These are phyloP conservation scores for Linderina pennispora DNA, from an alignment of 192 early-diverging fungal genomes.

Conservation along the genomic window DNA sequence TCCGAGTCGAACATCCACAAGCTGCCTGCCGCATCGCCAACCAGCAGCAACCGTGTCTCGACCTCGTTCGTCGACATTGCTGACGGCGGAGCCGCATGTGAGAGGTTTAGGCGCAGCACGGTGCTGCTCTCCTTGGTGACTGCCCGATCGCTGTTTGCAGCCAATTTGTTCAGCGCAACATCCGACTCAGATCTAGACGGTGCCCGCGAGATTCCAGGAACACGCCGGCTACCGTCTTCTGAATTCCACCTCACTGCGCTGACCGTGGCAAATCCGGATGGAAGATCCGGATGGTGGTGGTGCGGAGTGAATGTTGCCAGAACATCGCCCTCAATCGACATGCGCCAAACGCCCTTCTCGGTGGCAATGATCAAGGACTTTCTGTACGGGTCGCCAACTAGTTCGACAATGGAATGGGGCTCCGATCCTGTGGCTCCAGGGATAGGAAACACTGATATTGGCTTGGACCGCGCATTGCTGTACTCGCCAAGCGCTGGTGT, in stretches of 20 bases:
- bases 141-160: not conserved
- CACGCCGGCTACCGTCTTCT: not conserved
- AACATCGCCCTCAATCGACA: conserved; percentile 6
- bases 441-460: conserved; percentile 1
- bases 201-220: not conserved
- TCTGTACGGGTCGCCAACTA: conserved; percentile 23
- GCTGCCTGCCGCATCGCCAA: conserved; percentile 28
- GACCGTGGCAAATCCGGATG: not conserved
- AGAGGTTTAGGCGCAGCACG: conserved; percentile 3
- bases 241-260: conserved; percentile 10
- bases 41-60: conserved; percentile 12
- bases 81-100: not conserved
- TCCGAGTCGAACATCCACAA: conserved; percentile 23
- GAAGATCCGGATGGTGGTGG: not conserved
- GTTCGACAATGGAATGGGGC: conserved; percentile 9
- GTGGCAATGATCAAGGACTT: conserved; percentile 18
- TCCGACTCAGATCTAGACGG: not conserved
- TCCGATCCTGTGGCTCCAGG: not conserved
- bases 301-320: not conserved
- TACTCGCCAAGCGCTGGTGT: conserved; percentile 3
- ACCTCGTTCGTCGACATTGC: not conserved
- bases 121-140: not conserved
- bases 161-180: not conserved
- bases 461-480: not conserved
- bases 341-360: conserved; percentile 15